These are phyloP conservation scores for Thoreauomyces humboldtii DNA, from an alignment of 192 early-diverging fungal genomes.

Conservation along the genomic window DNA sequence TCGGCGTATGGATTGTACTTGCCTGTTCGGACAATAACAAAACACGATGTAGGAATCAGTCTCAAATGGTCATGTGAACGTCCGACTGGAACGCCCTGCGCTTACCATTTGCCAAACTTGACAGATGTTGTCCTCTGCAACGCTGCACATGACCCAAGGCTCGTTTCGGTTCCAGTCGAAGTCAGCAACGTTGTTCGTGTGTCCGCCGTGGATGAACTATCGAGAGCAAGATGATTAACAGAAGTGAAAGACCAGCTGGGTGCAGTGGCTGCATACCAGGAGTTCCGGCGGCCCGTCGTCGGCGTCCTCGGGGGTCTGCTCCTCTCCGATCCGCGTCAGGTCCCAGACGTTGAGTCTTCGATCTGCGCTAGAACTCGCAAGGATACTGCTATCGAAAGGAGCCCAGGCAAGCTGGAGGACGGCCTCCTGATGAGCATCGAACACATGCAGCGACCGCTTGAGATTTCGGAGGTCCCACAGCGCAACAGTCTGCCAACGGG, in stretches of 20 bases:
- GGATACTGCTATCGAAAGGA: slow-evolving; percentile 85
- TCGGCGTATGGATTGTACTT: no score
- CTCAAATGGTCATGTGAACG: no score
- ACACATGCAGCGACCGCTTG: slow-evolving; percentile 75
- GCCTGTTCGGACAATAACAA: no score
- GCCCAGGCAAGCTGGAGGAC: slow-evolving; percentile 92
- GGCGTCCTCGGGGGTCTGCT: slow-evolving; percentile 92
- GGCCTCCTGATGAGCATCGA: slow-evolving; percentile 88
- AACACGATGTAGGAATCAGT: no score
- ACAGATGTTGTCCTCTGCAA: slow-evolving; percentile 95
- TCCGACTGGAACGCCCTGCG: no score
- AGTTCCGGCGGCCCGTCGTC: slow-evolving; percentile 97
- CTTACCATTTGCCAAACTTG: slow-evolving; percentile 98
- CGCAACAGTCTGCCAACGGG: slow-evolving; percentile 64
- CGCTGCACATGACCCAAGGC: slow-evolving; percentile 90
- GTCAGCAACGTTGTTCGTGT: slow-evolving; percentile 95
- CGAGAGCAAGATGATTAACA: not conserved
- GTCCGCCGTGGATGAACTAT: slow-evolving; percentile 96
- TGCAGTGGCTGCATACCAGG: no score
- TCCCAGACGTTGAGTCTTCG: slow-evolving; percentile 95
- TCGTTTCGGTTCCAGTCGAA: slow-evolving; percentile 93
- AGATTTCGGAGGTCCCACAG: slow-evolving; percentile 97
- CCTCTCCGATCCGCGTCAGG: slow-evolving; percentile 87
- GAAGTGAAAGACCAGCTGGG: no score
- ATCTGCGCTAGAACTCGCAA: slow-evolving; percentile 89